Percentiles rank a stretch among this genome's conserved stretches.
Evolutionary conservation across 2,329 filamentous ascomycete species (phyloP).

Genomic region (Podosphaera aphanis): DNA sequence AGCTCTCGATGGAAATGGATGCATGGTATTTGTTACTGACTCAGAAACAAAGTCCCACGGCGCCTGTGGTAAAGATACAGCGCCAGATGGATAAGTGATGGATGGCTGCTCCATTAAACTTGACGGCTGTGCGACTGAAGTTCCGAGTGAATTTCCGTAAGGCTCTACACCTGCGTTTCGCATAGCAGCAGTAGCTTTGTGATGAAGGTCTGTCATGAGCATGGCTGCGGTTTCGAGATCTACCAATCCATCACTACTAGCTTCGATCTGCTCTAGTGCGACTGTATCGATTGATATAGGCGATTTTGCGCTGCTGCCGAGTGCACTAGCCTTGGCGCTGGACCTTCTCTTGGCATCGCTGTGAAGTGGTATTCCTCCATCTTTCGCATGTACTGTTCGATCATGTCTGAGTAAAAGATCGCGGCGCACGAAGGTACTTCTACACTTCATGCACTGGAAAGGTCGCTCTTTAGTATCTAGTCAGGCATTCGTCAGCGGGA

Average conservation of each 20-base stretch:
- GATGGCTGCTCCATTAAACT: conserved; percentile 54
- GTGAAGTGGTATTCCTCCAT: conserved; percentile 79
- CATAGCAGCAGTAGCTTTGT: conserved; percentile 68
- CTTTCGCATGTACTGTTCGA: conserved; percentile 93
- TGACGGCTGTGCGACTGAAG: conserved; percentile 50
- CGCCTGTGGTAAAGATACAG: conserved; percentile 64
- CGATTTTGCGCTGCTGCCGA: conserved; percentile 47
- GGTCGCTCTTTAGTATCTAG: conserved; percentile 94
- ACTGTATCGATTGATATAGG: conserved; percentile 63
- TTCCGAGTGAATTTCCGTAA: conserved; percentile 33
- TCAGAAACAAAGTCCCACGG: conserved; percentile 82
- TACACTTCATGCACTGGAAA: conserved; percentile 96
- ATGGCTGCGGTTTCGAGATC: conserved; percentile 95
- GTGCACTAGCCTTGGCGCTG: conserved; percentile 40
- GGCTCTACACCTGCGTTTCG: conserved; percentile 27
- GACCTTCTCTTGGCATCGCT: conserved; percentile 80
- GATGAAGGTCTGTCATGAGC: conserved; percentile 94
- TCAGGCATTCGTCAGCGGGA: conserved; percentile 4
- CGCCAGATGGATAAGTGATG: conserved; percentile 52
- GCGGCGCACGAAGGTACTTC: conserved; percentile 93
- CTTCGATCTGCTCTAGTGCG: conserved; percentile 78
- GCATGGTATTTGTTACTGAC: conserved; percentile 41
- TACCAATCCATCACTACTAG: conserved; percentile 70
- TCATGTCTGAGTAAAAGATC: conserved; percentile 92
- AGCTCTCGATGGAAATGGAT: conserved; percentile 44